These are phyloP conservation scores for Penicillium macrosclerotiorum DNA, from an alignment of 495 filamentous ascomycete genomes.

Conservation along the genomic window DNA sequence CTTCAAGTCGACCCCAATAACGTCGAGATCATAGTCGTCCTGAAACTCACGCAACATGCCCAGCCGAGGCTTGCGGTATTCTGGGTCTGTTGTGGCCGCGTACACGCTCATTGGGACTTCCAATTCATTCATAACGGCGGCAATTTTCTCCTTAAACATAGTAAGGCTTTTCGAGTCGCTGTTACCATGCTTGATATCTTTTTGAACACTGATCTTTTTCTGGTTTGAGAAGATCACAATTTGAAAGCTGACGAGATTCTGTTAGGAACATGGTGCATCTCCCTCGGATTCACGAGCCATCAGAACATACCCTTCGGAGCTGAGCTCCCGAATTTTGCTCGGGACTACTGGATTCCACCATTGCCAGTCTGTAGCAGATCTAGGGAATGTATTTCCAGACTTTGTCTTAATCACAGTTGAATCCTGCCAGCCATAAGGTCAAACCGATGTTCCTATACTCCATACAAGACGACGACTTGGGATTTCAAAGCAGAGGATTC, in stretches of 20 bases:
- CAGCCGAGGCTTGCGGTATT: conserved; percentile 78
- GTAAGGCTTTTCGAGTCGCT: conserved; percentile 59
- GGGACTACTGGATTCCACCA: conserved; percentile 87
- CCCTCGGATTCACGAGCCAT: background rate
- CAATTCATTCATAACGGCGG: conserved; percentile 65
- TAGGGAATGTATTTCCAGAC: conserved; percentile 77
- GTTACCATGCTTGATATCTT: conserved; percentile 68
- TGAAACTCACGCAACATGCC: conserved; percentile 90
- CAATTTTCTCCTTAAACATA: conserved; percentile 77
- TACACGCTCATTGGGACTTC: conserved; percentile 78
- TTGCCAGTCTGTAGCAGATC: conserved; percentile 78
- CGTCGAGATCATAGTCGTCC: conserved; percentile 67
- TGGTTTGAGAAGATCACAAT: conserved; percentile 87
- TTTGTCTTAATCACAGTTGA: conserved; percentile 78
- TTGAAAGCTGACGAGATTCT: conserved; percentile 54
- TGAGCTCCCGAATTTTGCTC: conserved; percentile 57
- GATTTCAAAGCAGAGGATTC: background rate
- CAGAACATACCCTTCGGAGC: conserved; percentile 63
- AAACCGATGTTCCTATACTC: background rate
- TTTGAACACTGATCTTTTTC: conserved; percentile 69
- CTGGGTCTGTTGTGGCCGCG: conserved; percentile 77
- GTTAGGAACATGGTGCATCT: background rate
- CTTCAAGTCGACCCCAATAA: conserved; percentile 60
- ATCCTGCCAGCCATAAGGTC: conserved; percentile 53
- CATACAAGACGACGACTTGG: too few relatives aligned